Percentiles rank a stretch among this genome's conserved stretches.
Evolutionary conservation across 2,329 filamentous ascomycete genomes (phyloP).

Genomic region (Paracoccidioides brasiliensis): DNA sequence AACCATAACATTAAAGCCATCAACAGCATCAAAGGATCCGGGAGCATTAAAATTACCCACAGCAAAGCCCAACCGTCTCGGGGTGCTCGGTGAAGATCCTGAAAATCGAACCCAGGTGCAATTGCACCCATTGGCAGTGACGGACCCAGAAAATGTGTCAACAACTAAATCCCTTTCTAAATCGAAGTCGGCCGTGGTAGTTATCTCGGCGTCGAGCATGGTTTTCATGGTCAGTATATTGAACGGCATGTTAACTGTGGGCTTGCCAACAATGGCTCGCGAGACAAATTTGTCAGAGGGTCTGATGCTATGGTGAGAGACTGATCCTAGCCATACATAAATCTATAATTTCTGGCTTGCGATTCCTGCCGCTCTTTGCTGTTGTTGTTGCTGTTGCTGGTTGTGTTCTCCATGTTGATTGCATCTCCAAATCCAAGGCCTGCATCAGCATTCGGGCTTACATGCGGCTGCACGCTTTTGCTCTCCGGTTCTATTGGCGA

Average conservation of each 20-base stretch:
- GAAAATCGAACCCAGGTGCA: background rate
- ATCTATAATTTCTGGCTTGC: no score
- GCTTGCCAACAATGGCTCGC: constrained; percentile 14
- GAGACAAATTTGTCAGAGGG: constrained; percentile 13
- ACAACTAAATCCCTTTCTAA: background rate
- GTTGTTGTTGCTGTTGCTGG: no score
- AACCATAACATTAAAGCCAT: no score
- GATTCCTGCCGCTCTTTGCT: no score
- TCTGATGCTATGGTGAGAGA: constrained; percentile 15
- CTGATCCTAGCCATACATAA: background rate
- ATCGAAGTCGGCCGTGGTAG: constrained; percentile 7
- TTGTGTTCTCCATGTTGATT: background rate
- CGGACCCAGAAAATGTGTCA: background rate
- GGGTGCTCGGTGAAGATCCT: no score
- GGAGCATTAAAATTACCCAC: no score
- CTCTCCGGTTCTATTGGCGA: constrained; percentile 38
- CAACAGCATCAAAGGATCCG: no score
- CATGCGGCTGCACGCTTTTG: constrained; percentile 36
- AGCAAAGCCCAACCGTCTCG: no score
- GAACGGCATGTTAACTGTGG: constrained; percentile 14
- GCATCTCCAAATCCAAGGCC: constrained; percentile 4
- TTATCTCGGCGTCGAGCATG: constrained; percentile 11
- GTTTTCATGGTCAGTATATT: constrained; percentile 12
- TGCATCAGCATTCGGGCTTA: constrained; percentile 23
- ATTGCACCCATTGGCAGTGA: background rate